Conservation (phyloP, 108 stramenopile species). For the Nitzschia inconspicua region DNA sequence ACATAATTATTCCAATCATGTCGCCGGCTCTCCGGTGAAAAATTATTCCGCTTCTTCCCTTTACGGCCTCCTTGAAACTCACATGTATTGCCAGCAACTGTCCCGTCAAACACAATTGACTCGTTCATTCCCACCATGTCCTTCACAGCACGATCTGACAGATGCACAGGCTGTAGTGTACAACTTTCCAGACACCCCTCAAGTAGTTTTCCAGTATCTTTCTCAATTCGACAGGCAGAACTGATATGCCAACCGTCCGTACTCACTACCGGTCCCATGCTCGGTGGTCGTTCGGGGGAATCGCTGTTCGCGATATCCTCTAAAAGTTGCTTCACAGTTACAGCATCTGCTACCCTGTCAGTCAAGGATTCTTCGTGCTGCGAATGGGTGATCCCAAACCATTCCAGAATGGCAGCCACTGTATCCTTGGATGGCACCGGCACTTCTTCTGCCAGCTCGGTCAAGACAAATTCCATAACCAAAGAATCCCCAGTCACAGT, state of each 20-base stretch:
- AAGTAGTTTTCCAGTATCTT: constrained; percentile 43
- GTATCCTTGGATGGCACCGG: constrained; percentile 65
- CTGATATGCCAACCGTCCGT: constrained; percentile 46
- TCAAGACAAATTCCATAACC: constrained; percentile 61
- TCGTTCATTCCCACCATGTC: constrained; percentile 77
- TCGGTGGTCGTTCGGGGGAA: constrained; percentile 15
- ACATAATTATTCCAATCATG: constrained; percentile 35
- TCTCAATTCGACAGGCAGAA: constrained; percentile 49
- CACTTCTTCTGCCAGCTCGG: constrained; percentile 75
- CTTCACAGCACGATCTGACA: constrained; percentile 51
- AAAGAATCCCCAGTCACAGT: constrained; percentile 31
- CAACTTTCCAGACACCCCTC: constrained; percentile 43
- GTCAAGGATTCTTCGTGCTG: constrained; percentile 2
- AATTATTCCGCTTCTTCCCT: constrained; percentile 57
- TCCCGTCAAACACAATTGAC: constrained; percentile 65
- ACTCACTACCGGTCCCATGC: constrained; percentile 33
- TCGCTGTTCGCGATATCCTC: constrained; percentile 23
- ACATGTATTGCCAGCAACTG: constrained; percentile 47
- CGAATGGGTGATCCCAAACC: constrained; percentile 54
- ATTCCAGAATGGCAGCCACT: constrained; percentile 47
- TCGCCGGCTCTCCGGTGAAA: constrained; percentile 22
- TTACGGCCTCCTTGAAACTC: constrained; percentile 85
- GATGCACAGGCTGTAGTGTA: constrained; percentile 50
- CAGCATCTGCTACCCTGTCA: background rate
- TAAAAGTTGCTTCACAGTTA: constrained; percentile 3